These are phyloP conservation scores for Coniochaeta prunicola DNA, from an alignment of 2,329 filamentous ascomycete species.

Conservation along the genomic window DNA sequence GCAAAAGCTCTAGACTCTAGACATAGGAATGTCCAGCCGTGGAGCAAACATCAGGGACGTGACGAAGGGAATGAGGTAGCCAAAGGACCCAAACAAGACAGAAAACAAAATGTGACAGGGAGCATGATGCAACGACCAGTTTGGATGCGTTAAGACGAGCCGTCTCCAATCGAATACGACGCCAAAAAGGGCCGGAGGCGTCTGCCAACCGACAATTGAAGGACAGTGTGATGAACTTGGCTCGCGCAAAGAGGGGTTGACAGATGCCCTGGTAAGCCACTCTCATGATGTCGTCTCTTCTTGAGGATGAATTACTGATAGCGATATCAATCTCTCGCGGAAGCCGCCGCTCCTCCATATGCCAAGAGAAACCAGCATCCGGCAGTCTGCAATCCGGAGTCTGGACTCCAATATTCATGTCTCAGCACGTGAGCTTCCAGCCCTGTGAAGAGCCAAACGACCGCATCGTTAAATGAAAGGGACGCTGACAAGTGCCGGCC, in stretches of 20 bases:
- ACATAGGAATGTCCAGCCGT: neutral
- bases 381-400: neutral
- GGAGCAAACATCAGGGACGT: neutral
- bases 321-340: neutral
- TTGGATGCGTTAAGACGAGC: neutral
- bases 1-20: neutral
- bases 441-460: neutral
- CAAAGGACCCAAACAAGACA: neutral
- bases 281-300: neutral
- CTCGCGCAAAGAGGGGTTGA: neutral
- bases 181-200: neutral
- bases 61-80: neutral
- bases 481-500: neutral
- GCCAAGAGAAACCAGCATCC: neutral
- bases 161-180: neutral
- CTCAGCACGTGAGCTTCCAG: neutral
- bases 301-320: neutral
- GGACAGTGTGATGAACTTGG: neutral
- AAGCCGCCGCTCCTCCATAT: neutral
- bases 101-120: neutral
- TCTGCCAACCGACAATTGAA: neutral
- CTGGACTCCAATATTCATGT: neutral
- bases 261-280: neutral
- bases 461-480: neutral
- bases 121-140: neutral